Conservation (phyloP, 2,329 filamentous ascomycete species). For the Scytalidium lignicola region DNA sequence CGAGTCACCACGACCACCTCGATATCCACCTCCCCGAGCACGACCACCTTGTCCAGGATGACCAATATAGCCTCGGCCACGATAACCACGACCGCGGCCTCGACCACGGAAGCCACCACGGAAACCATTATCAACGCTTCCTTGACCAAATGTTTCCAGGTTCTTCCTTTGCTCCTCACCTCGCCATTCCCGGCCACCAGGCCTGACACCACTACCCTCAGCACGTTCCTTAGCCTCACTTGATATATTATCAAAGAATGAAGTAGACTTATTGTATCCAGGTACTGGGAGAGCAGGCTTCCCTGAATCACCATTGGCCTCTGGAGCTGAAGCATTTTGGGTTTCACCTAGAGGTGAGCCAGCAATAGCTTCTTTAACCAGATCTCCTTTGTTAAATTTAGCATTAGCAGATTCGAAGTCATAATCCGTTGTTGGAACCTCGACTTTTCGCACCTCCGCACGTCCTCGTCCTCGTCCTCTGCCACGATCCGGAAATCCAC, state of each 20-base stretch:
- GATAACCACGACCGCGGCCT: slow-evolving; percentile 59
- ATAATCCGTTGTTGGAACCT: slow-evolving; percentile 86
- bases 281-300: slow-evolving; percentile 42
- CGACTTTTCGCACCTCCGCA: slow-evolving; percentile 60
- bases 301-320: slow-evolving; percentile 33
- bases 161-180: slow-evolving; percentile 92
- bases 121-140: slow-evolving; percentile 80
- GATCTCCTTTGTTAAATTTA: slow-evolving; percentile 81
- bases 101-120: slow-evolving; percentile 74
- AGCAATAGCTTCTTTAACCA: slow-evolving; percentile 82
- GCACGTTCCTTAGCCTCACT: slow-evolving; percentile 87
- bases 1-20: slow-evolving; percentile 30
- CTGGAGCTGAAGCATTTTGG: slow-evolving; percentile 25
- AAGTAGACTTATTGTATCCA: slow-evolving; percentile 80
- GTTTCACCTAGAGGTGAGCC: slow-evolving; percentile 61
- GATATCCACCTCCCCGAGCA: slow-evolving; percentile 38
- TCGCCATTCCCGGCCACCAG: slow-evolving; percentile 82
- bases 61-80: slow-evolving; percentile 22
- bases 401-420: slow-evolving; percentile 85
- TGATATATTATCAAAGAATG: slow-evolving; percentile 98
- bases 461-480: slow-evolving; percentile 37
- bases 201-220: slow-evolving; percentile 60
- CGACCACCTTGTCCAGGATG: slow-evolving; percentile 19
- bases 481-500: slow-evolving; percentile 33
- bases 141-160: slow-evolving; percentile 96